Evolutionary conservation across 305 asterid species (phyloP).

Genomic region (Galium porrigens): DNA sequence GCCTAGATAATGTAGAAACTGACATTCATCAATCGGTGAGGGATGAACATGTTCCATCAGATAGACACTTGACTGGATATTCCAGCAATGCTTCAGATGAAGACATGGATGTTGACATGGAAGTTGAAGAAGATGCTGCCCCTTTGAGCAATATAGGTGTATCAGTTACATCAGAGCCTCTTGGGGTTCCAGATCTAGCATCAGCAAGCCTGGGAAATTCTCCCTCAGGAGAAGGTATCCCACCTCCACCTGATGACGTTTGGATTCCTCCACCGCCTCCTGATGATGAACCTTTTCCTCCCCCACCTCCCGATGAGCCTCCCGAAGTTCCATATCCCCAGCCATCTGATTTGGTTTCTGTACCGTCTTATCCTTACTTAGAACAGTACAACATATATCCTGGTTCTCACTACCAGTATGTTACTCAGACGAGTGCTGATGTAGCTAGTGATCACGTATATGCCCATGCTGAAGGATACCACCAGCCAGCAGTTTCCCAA

Average conservation of each 20-base stretch:
- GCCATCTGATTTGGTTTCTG: constrained; percentile 31
- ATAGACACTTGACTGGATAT: constrained; percentile 13
- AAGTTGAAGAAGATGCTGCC: constrained; percentile 73
- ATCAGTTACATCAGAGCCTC: constrained; percentile 25
- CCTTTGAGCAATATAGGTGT: constrained; percentile 26
- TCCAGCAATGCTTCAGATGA: constrained; percentile 32
- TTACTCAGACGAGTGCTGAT: constrained; percentile 44
- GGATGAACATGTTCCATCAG: constrained; percentile 18
- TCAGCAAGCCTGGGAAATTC: constrained; percentile 20
- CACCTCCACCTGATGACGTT: constrained; percentile 41
- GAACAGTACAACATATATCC: constrained; percentile 48
- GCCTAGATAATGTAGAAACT: constrained; percentile 21
- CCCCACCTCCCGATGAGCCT: constrained; percentile 83
- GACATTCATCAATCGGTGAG: constrained; percentile 21
- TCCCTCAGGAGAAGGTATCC: constrained; percentile 22
- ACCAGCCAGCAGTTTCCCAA: constrained; percentile 40
- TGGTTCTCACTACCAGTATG: constrained; percentile 39
- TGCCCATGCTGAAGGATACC: constrained; percentile 39
- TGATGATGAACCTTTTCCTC: constrained; percentile 75
- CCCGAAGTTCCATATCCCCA: constrained; percentile 42
- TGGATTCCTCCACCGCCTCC: constrained; percentile 96
- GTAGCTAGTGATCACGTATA: constrained; percentile 31
- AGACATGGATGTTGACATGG: constrained; percentile 99
- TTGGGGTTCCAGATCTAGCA: constrained; percentile 18
- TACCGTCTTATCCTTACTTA: constrained; percentile 40